phyloP scores from a whole-genome alignment of 2,329 filamentous ascomycete species.

The Aspergillus versicolor region DNA sequence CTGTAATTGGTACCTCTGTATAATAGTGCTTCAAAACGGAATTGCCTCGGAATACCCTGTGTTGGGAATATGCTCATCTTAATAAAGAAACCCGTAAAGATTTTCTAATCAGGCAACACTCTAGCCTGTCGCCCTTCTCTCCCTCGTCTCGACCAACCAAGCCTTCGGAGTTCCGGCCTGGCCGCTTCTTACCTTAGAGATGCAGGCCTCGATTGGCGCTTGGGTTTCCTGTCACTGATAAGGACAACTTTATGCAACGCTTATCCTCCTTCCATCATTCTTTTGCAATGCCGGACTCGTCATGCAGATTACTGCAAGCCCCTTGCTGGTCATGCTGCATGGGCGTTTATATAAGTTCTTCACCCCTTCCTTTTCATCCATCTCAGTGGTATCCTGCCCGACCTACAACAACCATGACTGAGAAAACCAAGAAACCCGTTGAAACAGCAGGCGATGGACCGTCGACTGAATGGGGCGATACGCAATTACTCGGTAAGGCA shows the following conservation, averaged over 20 bases:
- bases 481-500: slow-evolving; percentile 14
- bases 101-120: not conserved
- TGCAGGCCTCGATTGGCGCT: slow-evolving; percentile 1
- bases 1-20: not conserved
- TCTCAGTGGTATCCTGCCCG: not conserved
- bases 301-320: not conserved
- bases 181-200: slow-evolving; percentile 9
- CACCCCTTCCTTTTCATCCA: not conserved
- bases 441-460: slow-evolving; percentile 1
- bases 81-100: not conserved
- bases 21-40: not conserved
- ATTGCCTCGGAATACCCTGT: not conserved
- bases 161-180: not conserved
- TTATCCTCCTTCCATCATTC: not conserved
- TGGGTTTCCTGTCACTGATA: slow-evolving; percentile 1
- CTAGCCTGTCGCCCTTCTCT: not conserved
- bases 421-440: not conserved
- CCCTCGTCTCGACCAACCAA: too few relatives aligned
- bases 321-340: not conserved
- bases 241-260: not conserved
- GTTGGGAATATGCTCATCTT: not conserved
- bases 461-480: slow-evolving; percentile 20
- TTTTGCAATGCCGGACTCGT: not conserved
- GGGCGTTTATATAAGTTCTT: not conserved
- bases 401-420: slow-evolving; percentile 13